These are phyloP conservation scores for Cyphellophora attinorum DNA, from an alignment of 2,329 filamentous ascomycete genomes.

Conservation along the genomic window DNA sequence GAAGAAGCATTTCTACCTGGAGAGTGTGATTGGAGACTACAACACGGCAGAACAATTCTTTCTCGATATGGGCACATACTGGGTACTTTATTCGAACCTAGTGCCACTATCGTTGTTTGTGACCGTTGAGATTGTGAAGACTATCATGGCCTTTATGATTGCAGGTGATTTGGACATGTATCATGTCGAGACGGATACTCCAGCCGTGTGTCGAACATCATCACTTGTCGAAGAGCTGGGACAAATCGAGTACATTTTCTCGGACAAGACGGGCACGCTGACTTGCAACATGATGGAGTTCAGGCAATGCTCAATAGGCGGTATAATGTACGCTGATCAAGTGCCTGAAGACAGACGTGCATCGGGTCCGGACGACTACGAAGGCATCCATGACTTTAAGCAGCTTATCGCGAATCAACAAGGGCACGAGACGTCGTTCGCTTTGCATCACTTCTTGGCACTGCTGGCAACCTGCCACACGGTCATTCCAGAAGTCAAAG, in stretches of 20 bases:
- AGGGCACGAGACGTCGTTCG: constrained; percentile 47
- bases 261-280: constrained; percentile 91
- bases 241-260: constrained; percentile 98
- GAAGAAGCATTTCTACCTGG: constrained; percentile 61
- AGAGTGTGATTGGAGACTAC: constrained; percentile 39
- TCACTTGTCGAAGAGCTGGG: constrained; percentile 94
- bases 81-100: constrained; percentile 92
- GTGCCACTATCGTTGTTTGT: constrained; percentile 98
- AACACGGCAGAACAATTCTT: constrained; percentile 72
- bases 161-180: constrained; percentile 98
- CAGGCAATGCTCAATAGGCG: constrained; percentile 84
- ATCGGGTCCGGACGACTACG: constrained; percentile 60
- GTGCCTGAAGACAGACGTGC: constrained; percentile 84
- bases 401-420: constrained; percentile 61
- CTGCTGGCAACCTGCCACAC: constrained; percentile 89
- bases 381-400: constrained; percentile 78
- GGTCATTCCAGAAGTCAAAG: constrained; percentile 83
- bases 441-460: constrained; percentile 75
- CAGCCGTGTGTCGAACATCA: constrained; percentile 89
- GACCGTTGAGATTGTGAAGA: constrained; percentile 95
- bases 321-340: constrained; percentile 86
- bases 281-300: constrained; percentile 99
- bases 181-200: constrained; percentile 88
- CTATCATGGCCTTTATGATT: constrained; percentile 94
- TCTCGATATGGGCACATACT: constrained; percentile 93